A percentile compares a stretch with the other conserved stretches of the same genome.
Evolutionary conservation across 2,329 filamentous ascomycete species (phyloP).

Genomic region (Berkeleyomyces basicola): DNA sequence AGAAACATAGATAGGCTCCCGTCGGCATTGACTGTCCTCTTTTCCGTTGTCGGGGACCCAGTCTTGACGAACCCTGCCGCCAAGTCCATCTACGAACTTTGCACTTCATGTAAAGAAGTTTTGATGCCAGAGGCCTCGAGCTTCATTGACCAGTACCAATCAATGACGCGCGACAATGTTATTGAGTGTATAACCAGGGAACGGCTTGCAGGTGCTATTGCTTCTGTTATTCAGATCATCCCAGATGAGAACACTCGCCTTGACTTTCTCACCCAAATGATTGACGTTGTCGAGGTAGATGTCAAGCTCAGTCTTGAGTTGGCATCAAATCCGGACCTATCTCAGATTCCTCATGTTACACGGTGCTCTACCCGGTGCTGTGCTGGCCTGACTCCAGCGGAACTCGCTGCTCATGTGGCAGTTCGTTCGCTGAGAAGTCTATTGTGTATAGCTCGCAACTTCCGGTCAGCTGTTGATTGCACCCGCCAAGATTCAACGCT

Average conservation of each 20-base stretch:
- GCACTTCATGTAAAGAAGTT: constrained; percentile 54
- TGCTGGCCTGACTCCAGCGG: constrained; percentile 19
- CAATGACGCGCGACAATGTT: constrained; percentile 33
- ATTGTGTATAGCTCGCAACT: constrained; percentile 52
- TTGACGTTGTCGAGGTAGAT: constrained; percentile 13
- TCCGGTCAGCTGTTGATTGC: constrained; percentile 49
- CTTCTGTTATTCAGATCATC: constrained; percentile 53
- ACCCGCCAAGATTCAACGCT: constrained; percentile 20
- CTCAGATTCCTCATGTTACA: constrained; percentile 8
- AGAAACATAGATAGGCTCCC: constrained; percentile 50
- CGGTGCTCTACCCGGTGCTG: constrained; percentile 10
- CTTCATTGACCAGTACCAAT: constrained; percentile 55
- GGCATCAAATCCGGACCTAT: background rate
- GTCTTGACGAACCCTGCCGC: constrained; percentile 51
- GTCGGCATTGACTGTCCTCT: constrained; percentile 56
- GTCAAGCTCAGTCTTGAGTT: constrained; percentile 16
- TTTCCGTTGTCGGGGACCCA: constrained; percentile 47
- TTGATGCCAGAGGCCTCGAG: constrained; percentile 49
- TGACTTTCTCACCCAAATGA: constrained; percentile 20
- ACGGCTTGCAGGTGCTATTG: constrained; percentile 49
- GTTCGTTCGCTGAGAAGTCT: constrained; percentile 49
- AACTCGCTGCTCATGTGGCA: constrained; percentile 32
- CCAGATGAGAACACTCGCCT: constrained; percentile 38
- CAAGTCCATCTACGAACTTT: constrained; percentile 56
- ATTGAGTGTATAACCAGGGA: constrained; percentile 43